A percentile compares a stretch with the other conserved stretches of the same genome.
Evolutionary conservation across 768 basidiomycete genomes (phyloP).

Genomic region (Floccularia luteovirens): DNA sequence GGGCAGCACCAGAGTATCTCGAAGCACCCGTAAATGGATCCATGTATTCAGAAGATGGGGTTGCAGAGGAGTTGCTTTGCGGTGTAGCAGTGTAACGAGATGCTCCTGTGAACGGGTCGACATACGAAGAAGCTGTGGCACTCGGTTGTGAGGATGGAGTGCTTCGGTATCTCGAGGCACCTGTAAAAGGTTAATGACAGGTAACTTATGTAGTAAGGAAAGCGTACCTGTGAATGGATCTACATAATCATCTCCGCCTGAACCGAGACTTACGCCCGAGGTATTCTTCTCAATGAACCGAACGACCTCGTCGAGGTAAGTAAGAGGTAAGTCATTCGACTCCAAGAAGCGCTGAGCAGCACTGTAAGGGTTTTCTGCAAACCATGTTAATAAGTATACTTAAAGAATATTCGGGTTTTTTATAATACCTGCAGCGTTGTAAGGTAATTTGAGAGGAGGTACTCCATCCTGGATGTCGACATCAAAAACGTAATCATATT

Average conservation of each 20-base stretch:
- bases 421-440: slow-evolving; percentile 69
- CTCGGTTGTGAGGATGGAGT: slow-evolving; percentile 22
- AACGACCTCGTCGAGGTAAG: slow-evolving; percentile 86
- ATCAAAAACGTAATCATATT: slow-evolving; percentile 99
- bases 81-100: slow-evolving; percentile 49
- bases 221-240: slow-evolving; percentile 85
- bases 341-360: slow-evolving; percentile 88
- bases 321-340: slow-evolving; percentile 72
- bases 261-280: slow-evolving; percentile 62
- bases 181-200: slow-evolving; percentile 20
- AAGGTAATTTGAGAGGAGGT: slow-evolving; percentile 90
- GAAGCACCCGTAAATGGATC: slow-evolving; percentile 67
- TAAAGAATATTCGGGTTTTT: slow-evolving; percentile 2
- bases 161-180: slow-evolving; percentile 58
- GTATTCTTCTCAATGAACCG: slow-evolving; percentile 93
- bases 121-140: slow-evolving; percentile 27
- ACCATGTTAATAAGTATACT: slow-evolving; percentile 1
- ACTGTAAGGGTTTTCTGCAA: slow-evolving; percentile 81
- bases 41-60: slow-evolving; percentile 26
- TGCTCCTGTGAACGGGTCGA: slow-evolving; percentile 70
- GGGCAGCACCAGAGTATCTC: slow-evolving; percentile 39
- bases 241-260: slow-evolving; percentile 50
- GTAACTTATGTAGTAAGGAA: slow-evolving; percentile 2
- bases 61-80: slow-evolving; percentile 22
- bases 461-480: slow-evolving; percentile 93